Percentiles rank a stretch among this genome's conserved stretches.
Conservation (phyloP, 2,329 filamentous ascomycete genomes). For the Periglandula ipomoeae region DNA sequence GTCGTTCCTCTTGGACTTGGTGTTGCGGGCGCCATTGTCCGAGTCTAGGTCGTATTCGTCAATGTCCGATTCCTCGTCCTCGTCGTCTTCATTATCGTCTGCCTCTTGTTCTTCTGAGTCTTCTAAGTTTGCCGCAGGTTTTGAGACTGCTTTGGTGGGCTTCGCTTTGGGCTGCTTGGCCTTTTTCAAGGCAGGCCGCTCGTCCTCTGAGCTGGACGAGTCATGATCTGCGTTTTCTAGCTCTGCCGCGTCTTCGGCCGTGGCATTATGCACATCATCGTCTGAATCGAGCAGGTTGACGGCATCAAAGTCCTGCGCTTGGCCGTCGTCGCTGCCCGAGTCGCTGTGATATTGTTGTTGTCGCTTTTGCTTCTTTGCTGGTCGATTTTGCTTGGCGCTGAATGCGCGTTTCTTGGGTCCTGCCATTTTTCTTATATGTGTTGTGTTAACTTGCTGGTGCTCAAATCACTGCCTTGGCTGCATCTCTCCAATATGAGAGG, state of each 20-base stretch:
- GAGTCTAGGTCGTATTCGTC: constrained; percentile 23
- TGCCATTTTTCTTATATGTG: constrained; percentile 19
- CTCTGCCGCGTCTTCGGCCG: constrained; percentile 37
- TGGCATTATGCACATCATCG: constrained; percentile 45
- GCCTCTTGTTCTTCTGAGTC: constrained; percentile 23
- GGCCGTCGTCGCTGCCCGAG: constrained; percentile 30
- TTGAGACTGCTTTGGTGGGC: constrained; percentile 12
- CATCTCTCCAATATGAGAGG: not conserved
- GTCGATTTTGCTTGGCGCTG: constrained; percentile 26
- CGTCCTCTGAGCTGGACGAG: constrained; percentile 28
- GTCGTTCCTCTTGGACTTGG: constrained; percentile 80
- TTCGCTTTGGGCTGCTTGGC: constrained; percentile 14
- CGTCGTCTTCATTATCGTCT: constrained; percentile 29
- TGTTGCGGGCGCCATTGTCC: constrained; percentile 15
- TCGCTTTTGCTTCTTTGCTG: constrained; percentile 44
- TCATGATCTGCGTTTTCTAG: constrained; percentile 4
- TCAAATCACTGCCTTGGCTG: too few species aligned
- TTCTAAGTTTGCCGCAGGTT: constrained; percentile 9
- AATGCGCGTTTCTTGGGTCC: constrained; percentile 25
- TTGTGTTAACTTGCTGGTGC: constrained; percentile 1
- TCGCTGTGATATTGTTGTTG: constrained; percentile 42
- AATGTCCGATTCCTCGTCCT: constrained; percentile 26
- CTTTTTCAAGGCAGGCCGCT: constrained; percentile 13
- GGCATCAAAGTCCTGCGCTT: constrained; percentile 35
- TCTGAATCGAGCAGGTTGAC: constrained; percentile 49